Percentiles rank a stretch among this genome's conserved stretches.
These are phyloP conservation scores for Aspergillus sclerotiicarbonarius DNA, from an alignment of 495 filamentous ascomycete genomes.

Conservation along the genomic window DNA sequence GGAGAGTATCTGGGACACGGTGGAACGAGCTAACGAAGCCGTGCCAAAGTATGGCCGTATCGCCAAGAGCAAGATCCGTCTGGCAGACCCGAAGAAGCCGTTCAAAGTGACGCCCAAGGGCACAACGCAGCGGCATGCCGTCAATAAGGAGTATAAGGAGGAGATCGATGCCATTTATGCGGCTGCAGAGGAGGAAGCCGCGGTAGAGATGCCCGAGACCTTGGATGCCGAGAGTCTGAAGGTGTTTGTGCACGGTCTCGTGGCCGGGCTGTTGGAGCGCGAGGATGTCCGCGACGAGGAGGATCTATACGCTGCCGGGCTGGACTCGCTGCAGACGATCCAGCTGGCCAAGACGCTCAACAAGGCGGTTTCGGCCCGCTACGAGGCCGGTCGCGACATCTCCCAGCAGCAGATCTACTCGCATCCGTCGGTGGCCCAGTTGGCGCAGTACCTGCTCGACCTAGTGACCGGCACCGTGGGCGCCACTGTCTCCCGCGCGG, in stretches of 20 bases:
- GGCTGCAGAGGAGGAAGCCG: neutral
- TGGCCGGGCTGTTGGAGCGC: conserved; percentile 10
- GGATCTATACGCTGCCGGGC: conserved; percentile 27
- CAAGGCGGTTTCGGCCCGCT: conserved; percentile 12
- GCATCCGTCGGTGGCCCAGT: conserved; percentile 27
- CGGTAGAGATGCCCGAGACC: neutral
- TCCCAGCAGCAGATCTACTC: conserved; percentile 29
- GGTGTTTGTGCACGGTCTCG: neutral
- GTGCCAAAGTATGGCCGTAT: conserved; percentile 42
- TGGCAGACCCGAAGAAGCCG: conserved; percentile 48
- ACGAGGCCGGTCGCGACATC: conserved; percentile 11
- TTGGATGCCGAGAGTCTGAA: neutral
- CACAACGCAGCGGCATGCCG: conserved; percentile 47
- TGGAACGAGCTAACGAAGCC: conserved; percentile 46
- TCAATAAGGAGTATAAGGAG: conserved; percentile 47
- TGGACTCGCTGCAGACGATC: conserved; percentile 38
- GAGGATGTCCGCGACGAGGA: conserved; percentile 14
- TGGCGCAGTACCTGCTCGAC: conserved; percentile 19
- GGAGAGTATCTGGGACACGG: conserved; percentile 38
- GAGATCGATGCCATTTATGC: conserved; percentile 53
- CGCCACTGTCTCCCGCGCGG: conserved; percentile 13
- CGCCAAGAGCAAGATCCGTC: conserved; percentile 19
- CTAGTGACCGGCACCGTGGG: conserved; percentile 19
- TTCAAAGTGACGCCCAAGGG: conserved; percentile 56
- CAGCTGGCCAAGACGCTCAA: conserved; percentile 25